phyloP scores from a whole-genome alignment of 176 grass and related monocot species.

The Eremochloa ophiuroides region DNA sequence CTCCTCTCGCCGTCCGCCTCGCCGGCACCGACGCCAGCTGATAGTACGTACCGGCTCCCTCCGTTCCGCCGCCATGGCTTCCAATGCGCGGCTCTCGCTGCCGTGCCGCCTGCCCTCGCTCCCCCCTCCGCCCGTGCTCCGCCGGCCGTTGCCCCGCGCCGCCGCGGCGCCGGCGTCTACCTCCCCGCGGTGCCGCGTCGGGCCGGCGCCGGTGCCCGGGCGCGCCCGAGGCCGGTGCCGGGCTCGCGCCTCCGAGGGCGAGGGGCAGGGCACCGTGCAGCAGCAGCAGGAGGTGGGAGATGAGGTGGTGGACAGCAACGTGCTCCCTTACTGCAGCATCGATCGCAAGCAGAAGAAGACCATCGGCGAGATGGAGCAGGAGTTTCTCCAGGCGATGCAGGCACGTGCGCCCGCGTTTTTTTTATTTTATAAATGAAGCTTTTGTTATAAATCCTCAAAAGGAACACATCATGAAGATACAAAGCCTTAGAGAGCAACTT shows the following conservation, averaged over 20 bases:
- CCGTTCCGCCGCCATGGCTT: slow-evolving; percentile 34
- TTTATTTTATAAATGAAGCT: not conserved
- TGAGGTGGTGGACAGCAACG: slow-evolving; percentile 61
- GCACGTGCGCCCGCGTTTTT: slow-evolving; percentile 1
- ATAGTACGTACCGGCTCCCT: too few species aligned
- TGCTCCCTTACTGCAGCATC: slow-evolving; percentile 86
- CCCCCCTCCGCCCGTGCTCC: slow-evolving; percentile 20
- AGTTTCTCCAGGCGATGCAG: slow-evolving; percentile 85
- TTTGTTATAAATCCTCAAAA: too few species aligned
- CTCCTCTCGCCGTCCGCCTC: too few species aligned
- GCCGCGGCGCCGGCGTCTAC: slow-evolving; percentile 17
- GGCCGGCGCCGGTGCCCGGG: not conserved
- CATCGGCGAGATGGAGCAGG: slow-evolving; percentile 90
- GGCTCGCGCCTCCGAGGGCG: slow-evolving; percentile 23
- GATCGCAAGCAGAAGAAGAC: slow-evolving; percentile 72
- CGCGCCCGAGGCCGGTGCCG: not conserved
- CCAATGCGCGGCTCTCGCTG: slow-evolving; percentile 35
- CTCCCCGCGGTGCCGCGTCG: slow-evolving; percentile 22
- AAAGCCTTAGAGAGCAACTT: too few species aligned
- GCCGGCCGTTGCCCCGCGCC: slow-evolving; percentile 8
- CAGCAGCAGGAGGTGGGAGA: slow-evolving; percentile 26
- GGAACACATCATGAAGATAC: too few species aligned
- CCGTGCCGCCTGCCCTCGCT: slow-evolving; percentile 30
- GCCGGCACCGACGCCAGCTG: too few species aligned
- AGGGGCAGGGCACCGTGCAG: slow-evolving; percentile 18